A percentile compares a stretch with the other conserved stretches of the same genome.
Evolutionary conservation across 139 green algal genomes (phyloP).

Genomic region (Asterochloris erici): DNA sequence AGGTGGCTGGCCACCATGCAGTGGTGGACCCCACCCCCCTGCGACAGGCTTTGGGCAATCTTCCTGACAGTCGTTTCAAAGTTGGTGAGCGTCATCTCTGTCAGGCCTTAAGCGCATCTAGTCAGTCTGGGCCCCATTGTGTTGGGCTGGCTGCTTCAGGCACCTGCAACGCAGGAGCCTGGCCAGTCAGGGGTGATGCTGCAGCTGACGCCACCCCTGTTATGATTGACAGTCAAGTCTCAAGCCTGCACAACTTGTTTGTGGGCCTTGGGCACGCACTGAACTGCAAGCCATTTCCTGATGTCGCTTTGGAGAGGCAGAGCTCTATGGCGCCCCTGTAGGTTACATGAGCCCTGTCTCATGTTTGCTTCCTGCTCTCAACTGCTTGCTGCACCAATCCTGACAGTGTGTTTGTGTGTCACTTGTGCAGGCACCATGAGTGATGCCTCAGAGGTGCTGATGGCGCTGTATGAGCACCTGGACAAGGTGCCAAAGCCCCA

Average conservation of each 20-base stretch:
- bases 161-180: no score
- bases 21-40: slow-evolving; percentile 55
- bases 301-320: no score
- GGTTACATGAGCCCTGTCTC: no score
- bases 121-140: no score
- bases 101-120: background rate
- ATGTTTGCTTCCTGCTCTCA: background rate
- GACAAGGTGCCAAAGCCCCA: background rate
- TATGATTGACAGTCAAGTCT: no score
- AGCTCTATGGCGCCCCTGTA: no score
- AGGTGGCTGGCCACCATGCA: background rate
- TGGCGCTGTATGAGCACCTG: slow-evolving; percentile 24
- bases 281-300: no score
- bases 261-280: no score
- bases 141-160: no score
- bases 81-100: slow-evolving; percentile 16
- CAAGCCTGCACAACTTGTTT: no score
- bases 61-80: slow-evolving; percentile 38
- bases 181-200: no score
- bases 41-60: slow-evolving; percentile 55
- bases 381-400: background rate
- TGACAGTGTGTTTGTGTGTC: background rate
- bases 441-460: slow-evolving; percentile 36
- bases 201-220: no score
- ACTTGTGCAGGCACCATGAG: slow-evolving; percentile 44